Evolutionary conservation across 345 rosid species (phyloP), one percentile per base, ranked within the genome.

Genomic region (Populus deltoides): DNA sequence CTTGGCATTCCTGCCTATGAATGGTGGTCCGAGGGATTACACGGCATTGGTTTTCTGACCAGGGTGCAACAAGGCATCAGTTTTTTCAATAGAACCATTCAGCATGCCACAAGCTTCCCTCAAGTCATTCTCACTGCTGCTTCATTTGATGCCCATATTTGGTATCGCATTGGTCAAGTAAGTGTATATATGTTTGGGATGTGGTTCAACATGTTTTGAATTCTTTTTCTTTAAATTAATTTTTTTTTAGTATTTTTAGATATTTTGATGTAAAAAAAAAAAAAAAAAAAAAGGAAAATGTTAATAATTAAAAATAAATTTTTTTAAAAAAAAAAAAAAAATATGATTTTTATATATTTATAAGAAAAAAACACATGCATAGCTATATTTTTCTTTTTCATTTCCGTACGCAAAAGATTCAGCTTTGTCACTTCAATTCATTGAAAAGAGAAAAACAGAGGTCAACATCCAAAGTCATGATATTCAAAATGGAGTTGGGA

Each of bases 11-110:
- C 96, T 7, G 82, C 80, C 22, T 93, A 91, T 68, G 88, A 93
- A 69, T 95, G 99, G 98, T 93, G 98, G 99, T 92, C 99, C 1
- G 99, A 95, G 81, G 96, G 94, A 17, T 80, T 93, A 35, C 98
- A 95, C 16, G 97, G 99, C 13, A 92, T 92, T 24, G 81, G 97
- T 33, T 69, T 79, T 41, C 47, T 68, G 16, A 35, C 61, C 45
- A 70, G 45, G 2, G 90, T 72, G 0, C 96, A 93, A 55, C 94
- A 92, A 0, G 99, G 99, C 57, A 84, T 91, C 81, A 78, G 69
- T 61, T 89, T 95, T 61, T 89, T 95, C 78, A 84, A 90, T 31
- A 91, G 92, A 0, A 75, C 86, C 81, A 86, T 93, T 61, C 75
- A 55, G 72, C 83, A 86, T 25, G 97, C 98, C 39, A 93, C 98